Percentiles rank a stretch among this genome's conserved stretches.
These are phyloP conservation scores for Talaromyces rugulosus DNA, from an alignment of 2,329 filamentous ascomycete species.

Conservation along the genomic window DNA sequence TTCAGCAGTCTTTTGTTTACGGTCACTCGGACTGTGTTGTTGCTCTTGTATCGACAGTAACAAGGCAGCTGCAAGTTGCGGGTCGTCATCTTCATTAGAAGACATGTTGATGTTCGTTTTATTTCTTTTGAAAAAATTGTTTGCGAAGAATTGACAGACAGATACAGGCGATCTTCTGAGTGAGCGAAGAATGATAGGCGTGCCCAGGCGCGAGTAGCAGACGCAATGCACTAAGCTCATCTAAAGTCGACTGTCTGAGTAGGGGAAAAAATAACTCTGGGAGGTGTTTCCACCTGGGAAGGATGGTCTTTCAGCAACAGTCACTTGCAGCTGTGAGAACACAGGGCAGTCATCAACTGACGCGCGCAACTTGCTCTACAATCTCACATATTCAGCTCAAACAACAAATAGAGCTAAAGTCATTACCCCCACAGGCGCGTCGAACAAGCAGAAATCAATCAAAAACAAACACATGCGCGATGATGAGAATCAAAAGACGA, in stretches of 20 bases:
- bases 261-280: not conserved
- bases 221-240: not conserved
- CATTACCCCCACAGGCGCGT: not conserved
- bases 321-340: not conserved
- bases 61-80: not conserved
- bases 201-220: not conserved
- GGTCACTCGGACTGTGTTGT: not conserved
- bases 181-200: not conserved
- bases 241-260: not conserved
- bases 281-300: too few relatives aligned
- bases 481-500: not conserved
- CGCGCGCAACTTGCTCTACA: not conserved
- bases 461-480: not conserved
- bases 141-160: not conserved
- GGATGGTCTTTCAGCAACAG: not conserved
- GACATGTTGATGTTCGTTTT: not conserved
- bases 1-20: not conserved
- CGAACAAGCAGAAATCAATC: not conserved
- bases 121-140: not conserved
- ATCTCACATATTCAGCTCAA: not conserved
- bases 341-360: not conserved
- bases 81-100: not conserved
- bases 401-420: not conserved
- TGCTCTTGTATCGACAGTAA: not conserved
- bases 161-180: not conserved